Conservation (phyloP, 2,329 filamentous ascomycete species). For the Pseudodiploospora longispora region DNA sequence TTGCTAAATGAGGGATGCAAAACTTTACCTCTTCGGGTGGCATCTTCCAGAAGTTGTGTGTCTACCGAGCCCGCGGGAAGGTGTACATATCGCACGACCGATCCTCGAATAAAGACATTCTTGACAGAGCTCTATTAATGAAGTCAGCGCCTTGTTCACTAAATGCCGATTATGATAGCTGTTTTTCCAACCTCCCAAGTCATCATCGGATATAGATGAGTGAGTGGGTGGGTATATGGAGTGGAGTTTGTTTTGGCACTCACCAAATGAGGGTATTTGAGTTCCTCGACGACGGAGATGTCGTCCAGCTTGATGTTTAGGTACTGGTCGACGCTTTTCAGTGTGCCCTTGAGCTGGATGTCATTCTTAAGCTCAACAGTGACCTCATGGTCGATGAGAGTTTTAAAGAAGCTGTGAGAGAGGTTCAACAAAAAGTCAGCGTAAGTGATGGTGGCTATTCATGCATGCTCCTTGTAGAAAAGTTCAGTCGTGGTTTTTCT, state of each 20-base stretch:
- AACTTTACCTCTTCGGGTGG: constrained; percentile 68
- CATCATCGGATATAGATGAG: neutral
- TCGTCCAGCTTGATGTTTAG: constrained; percentile 99
- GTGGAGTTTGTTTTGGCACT: constrained; percentile 13
- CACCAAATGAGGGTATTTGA: constrained; percentile 90
- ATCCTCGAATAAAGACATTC: constrained; percentile 92
- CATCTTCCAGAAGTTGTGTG: constrained; percentile 80
- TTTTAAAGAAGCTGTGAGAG: constrained; percentile 82
- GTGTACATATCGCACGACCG: constrained; percentile 88
- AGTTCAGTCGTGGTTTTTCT: too few relatives aligned
- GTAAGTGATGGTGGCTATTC: neutral
- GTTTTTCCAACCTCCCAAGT: too few relatives aligned
- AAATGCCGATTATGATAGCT: too few relatives aligned
- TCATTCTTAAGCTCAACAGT: constrained; percentile 99
- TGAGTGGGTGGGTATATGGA: too few relatives aligned
- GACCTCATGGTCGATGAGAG: constrained; percentile 92
- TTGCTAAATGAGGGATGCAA: neutral
- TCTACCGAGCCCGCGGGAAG: constrained; percentile 76
- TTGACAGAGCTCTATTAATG: constrained; percentile 61
- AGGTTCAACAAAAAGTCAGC: neutral
- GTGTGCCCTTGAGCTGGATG: constrained; percentile 87
- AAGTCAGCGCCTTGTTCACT: constrained; percentile 2
- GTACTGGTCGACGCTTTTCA: constrained; percentile 98
- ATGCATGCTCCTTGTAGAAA: neutral
- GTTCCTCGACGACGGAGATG: constrained; percentile 83